phyloP scores from a whole-genome alignment of 2,329 filamentous ascomycete species.

The Paraconiothyrium brasiliense region DNA sequence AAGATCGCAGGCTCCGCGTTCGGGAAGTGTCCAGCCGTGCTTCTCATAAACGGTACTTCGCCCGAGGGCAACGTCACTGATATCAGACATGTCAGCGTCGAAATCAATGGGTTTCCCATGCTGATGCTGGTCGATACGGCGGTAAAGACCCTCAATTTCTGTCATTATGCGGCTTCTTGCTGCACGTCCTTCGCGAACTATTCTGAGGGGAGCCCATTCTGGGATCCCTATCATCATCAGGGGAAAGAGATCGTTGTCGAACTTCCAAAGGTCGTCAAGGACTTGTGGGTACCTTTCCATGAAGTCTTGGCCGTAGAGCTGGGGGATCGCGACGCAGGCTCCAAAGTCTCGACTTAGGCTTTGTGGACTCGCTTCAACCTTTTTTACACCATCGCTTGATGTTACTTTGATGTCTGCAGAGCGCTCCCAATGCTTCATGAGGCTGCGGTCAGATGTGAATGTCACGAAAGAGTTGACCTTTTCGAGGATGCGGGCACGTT shows the following conservation, averaged over 20 bases:
- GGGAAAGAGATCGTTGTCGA: constrained; percentile 4
- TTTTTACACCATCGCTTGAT: neutral
- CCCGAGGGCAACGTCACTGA: neutral
- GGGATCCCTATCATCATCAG: neutral
- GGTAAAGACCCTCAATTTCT: neutral
- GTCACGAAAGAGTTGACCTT: neutral
- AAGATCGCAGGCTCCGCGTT: neutral
- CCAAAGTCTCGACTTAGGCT: neutral
- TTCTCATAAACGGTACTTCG: neutral
- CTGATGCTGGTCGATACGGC: neutral
- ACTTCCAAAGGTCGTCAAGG: neutral
- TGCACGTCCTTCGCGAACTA: neutral
- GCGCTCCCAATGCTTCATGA: neutral
- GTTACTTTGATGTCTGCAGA: neutral
- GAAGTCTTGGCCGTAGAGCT: constrained; percentile 7
- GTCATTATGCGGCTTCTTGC: neutral
- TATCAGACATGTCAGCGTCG: neutral
- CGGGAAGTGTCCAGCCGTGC: neutral
- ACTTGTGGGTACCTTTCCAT: neutral
- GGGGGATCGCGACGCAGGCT: constrained; percentile 6
- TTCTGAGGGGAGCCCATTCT: neutral
- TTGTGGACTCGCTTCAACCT: neutral
- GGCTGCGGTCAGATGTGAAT: neutral
- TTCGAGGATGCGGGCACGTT: neutral
- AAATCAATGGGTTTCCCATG: neutral